Base-by-base conservation (phyloP, 257 asterid species). In the Striga asiatica region DNA sequence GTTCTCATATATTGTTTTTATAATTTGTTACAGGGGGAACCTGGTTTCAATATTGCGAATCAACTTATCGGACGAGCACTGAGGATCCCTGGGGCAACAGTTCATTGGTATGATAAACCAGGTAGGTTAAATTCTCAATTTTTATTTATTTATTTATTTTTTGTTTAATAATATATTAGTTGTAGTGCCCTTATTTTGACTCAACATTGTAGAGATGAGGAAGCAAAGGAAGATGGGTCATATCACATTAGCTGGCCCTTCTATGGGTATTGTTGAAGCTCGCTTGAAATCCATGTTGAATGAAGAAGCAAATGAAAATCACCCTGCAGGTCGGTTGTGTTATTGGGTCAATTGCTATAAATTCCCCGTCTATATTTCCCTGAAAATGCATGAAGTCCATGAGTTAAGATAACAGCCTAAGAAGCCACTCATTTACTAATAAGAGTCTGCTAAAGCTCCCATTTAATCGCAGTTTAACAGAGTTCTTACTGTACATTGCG, bases 181-280 rank as follows among this genome's bases (percentile, higher is more conserved):
- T 54, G 11, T 37, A 9, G 47, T 51, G 11, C 37, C 39, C 16
- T 35, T 58, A 23, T 35, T 29, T 53, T 31, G 1, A 16, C 27
- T 56, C 18, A 56, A 32, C 35, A 32, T 60, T 69, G 62, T 71
- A 87, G 97, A 82, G 71, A 91, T 91, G 80, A 78, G 94, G 59
- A 87, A 81, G 74, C 98, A 91, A 71, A 83, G 98, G 63, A 91
- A 91, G 82, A 87, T 91, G 98, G 98, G 97, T 50, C 98, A 91
- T 69, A 77, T 91, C 59, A 87, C 98, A 6, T 55, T 91, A 24
- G 84, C 80, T 62, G 98, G 98, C 62, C 81, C 89, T 58, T 82
- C 93, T 53, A 71, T 82, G 88, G 93, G 88, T 27, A 68, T 82
- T 70, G 71, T 84, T 68, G 94, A 87, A 73, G 75, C 92, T 38